Base-by-base conservation (phyloP, 2,329 filamentous ascomycete genomes). In the Calonectria henricotiae region DNA sequence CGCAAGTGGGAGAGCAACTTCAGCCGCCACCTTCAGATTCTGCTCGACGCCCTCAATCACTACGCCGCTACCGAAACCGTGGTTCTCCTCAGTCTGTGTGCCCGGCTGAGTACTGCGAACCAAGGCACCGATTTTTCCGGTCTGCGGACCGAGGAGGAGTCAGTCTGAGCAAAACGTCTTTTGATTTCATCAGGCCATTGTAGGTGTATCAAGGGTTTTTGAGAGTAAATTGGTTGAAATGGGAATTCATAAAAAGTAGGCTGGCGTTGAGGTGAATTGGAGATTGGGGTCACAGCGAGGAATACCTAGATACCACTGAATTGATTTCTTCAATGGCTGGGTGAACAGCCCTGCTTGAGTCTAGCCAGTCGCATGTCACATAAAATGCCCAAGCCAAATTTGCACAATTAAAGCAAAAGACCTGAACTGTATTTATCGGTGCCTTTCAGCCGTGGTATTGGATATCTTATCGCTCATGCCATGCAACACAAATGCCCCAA, bases 11-110 rank as follows among this genome's bases (percentile, higher is more conserved):
- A 99, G 82, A 91, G 92, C 74, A 97, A 98, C 79, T 99, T 99
- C 80, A 93, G 93, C 68, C 87, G 95, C 55, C 96, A 98, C 83
- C 84, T 99, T 77, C 95, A 97, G 85, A 98, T 98, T 75, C 83
- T 99, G 77, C 90, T 98, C 43, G 96, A 98, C 80, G 96, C 94
- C 71, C 87, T 99, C 72, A 98, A 99, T 77, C 98, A 98, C 82
- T 97, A 98, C 77, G 96, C 96, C 3, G 96, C 96, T 0, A 98
- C 96, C 0, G 96, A 99, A 85, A 98, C 96, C 44, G 96, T 98
- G 3, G 96, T 98, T 20, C 87, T 99, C 74, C 85, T 98, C 72
- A 96, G 95, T 74, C 86, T 99, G 17, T 97, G 94, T 79, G 94
- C 94, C 13, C 85, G 94, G 71, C 80, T 97, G 78, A 95, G 93